Base-by-base conservation (phyloP, 805 yeast species). In the Saturnispora diversa region DNA sequence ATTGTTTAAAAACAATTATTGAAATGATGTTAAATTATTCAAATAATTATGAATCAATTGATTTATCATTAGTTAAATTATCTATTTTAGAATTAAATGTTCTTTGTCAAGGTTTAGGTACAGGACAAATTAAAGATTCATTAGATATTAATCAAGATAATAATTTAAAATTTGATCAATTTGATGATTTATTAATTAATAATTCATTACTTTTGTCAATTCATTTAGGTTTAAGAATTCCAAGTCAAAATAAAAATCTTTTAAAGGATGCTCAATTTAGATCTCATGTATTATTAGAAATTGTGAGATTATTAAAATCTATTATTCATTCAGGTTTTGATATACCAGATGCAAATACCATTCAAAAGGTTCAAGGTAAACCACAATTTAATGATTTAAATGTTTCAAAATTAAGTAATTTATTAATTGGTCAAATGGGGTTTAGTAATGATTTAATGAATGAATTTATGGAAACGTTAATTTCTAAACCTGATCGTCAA, bases 221-320 rank as follows among this genome's bases (percentile, higher is more conserved):
- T 64, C 88, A 85, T 57, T 65, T 86, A 35, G 85, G 94, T n/a
- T 79, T 84, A 56, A 78, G 81, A 50, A 72, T 78, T 26, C 71
- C 72, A 24, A 71, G 69, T 27, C 37, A 40, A 9, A 44, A 48
- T 20, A 48, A 46, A 30, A 23, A 19, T 4, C 75, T 80, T 53
- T 64, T 78, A 36, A 75, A 76, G 48, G 95, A 87, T 58, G 94
- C 94, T 4, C 88, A 84, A 55, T 75, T 73, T 49, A 71, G 90
- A 52, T 69, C 79, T 44, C 69, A 84, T 28, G 79, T 86, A 2
- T 74, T 77, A 48, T 45, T 58, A 31, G 98, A 90, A 53, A 66
- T 84, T 11, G 75, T 92, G 1, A 65, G 75, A 32, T 63, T 86
- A 17, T 72, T 88, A 55, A 81, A 76, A 49, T 69, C 81, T 2